phyloP scores from a whole-genome alignment of 768 basidiomycete species.

The Vararia minispora region DNA sequence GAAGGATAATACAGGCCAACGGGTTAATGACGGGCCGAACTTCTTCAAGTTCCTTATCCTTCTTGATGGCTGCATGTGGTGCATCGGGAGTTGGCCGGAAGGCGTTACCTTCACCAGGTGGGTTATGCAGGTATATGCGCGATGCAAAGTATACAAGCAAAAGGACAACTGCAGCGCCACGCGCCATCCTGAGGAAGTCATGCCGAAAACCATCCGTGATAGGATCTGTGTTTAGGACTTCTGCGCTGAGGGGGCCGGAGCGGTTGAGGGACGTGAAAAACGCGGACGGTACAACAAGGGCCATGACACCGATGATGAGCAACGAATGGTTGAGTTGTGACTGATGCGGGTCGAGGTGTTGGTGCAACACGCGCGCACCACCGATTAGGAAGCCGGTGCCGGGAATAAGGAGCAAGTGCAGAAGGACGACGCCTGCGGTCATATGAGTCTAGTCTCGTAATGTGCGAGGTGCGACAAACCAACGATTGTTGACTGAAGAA shows the following conservation, averaged over 20 bases:
- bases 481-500: conserved; percentile 60
- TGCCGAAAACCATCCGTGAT: conserved; percentile 33
- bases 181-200: conserved; percentile 48
- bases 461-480: conserved; percentile 25
- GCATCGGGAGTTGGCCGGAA: conserved; percentile 31
- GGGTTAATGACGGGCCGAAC: conserved; percentile 50
- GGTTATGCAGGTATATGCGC: conserved; percentile 59
- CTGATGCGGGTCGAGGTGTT: conserved; percentile 55
- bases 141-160: conserved; percentile 54
- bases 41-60: conserved; percentile 30
- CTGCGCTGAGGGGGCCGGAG: conserved; percentile 14
- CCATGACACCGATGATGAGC: conserved; percentile 56
- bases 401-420: conserved; percentile 63
- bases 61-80: conserved; percentile 16
- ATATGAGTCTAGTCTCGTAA: background rate
- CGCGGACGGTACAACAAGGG: conserved; percentile 52
- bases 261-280: conserved; percentile 51
- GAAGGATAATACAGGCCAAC: conserved; percentile 45
- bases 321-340: conserved; percentile 61
- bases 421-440: conserved; percentile 49
- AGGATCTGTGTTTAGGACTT: conserved; percentile 14
- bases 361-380: conserved; percentile 54
- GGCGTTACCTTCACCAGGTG: conserved; percentile 47
- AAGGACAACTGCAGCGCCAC: conserved; percentile 53
- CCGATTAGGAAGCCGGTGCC: conserved; percentile 63